Percentiles rank a stretch among this genome's conserved stretches.
Evolutionary conservation across 352 stramenopile species (phyloP).

Genomic region (Globisporangium cystogenes): DNA sequence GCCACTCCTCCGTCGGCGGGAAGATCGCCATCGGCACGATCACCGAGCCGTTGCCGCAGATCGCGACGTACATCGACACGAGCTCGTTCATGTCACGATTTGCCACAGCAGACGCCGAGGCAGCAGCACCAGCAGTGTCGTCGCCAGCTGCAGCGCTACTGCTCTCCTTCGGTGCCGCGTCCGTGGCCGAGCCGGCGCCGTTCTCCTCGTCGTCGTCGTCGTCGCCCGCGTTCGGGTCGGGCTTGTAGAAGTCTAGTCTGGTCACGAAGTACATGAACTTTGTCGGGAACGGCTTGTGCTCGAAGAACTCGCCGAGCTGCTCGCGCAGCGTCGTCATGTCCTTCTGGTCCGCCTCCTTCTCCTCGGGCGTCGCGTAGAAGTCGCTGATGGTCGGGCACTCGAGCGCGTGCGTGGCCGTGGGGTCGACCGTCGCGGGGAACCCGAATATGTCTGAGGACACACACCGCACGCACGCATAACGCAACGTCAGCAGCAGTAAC

Average conservation of each 20-base stretch:
- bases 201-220: constrained; percentile 32
- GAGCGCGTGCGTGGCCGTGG: constrained; percentile 48
- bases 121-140: neutral
- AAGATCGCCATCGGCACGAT: constrained; percentile 87
- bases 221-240: constrained; percentile 31
- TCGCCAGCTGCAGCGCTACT: neutral
- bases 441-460: constrained; percentile 40
- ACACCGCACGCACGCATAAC: neutral
- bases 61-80: constrained; percentile 80
- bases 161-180: neutral
- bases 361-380: constrained; percentile 58
- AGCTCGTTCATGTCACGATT: constrained; percentile 38
- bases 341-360: constrained; percentile 58
- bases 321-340: constrained; percentile 64
- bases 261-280: constrained; percentile 88
- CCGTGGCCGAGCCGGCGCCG: constrained; percentile 1
- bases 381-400: constrained; percentile 59
- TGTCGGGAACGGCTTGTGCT: constrained; percentile 72
- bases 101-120: neutral
- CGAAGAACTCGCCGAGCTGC: constrained; percentile 74
- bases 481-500: constrained; percentile 4
- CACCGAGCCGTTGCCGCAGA: constrained; percentile 80
- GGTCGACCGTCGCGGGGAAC: constrained; percentile 58
- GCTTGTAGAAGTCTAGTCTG: constrained; percentile 71
- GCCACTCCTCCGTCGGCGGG: constrained; percentile 65